Percentiles rank a stretch among this genome's conserved stretches.
These are phyloP conservation scores for Adansonia grandidieri DNA, from an alignment of 441 rosid species.

Conservation along the genomic window DNA sequence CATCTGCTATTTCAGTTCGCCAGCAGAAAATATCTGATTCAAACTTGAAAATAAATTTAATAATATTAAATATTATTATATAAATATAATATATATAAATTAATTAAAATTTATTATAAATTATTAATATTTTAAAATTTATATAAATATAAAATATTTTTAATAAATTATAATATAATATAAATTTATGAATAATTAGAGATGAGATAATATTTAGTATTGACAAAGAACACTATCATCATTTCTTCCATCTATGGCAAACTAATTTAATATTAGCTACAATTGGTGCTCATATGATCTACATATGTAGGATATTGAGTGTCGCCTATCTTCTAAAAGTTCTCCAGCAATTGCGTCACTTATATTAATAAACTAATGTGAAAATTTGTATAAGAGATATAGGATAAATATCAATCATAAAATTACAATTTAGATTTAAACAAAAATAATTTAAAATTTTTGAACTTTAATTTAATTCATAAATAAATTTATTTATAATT, in stretches of 20 bases:
- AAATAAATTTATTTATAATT: too few relatives aligned
- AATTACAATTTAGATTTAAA: too few relatives aligned
- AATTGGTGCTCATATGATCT: not conserved
- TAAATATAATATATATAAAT: too few relatives aligned
- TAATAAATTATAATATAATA: too few relatives aligned
- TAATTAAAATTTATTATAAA: too few relatives aligned
- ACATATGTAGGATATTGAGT: not conserved
- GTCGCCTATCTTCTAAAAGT: not conserved
- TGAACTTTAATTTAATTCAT: too few relatives aligned
- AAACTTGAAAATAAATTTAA: not conserved
- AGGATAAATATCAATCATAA: too few relatives aligned
- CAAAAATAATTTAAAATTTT: too few relatives aligned
- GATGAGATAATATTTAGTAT: not conserved
- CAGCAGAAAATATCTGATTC: slow-evolving; percentile 3
- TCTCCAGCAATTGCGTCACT: not conserved
- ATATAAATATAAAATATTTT: too few relatives aligned
- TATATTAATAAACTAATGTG: not conserved
- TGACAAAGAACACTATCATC: not conserved
- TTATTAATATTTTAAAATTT: too few relatives aligned
- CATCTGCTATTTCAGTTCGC: not conserved
- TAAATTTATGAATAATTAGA: too few relatives aligned
- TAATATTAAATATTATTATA: too few relatives aligned
- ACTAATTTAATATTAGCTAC: slow-evolving; percentile 4
- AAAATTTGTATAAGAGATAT: not conserved
- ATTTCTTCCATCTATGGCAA: not conserved